phyloP scores from a whole-genome alignment of 208 protist genomes.

The Tritrichomonas foetus region DNA sequence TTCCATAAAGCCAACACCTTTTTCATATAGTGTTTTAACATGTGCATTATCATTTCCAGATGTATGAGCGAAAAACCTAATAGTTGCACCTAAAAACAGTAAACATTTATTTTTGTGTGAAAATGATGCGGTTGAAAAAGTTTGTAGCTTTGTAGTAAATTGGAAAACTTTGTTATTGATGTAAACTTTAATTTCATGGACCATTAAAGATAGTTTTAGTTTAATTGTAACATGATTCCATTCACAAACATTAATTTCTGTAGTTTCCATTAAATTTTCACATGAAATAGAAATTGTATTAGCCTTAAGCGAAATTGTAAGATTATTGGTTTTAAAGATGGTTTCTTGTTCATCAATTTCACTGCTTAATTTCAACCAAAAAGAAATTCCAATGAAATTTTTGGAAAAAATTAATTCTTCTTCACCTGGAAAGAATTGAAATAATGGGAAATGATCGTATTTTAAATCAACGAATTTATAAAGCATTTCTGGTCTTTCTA shows the following conservation, averaged over 20 bases:
- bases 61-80: neutral
- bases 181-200: neutral
- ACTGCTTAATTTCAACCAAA: neutral
- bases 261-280: neutral
- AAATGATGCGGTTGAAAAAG: neutral
- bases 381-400: neutral
- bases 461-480: neutral
- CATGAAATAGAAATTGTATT: neutral
- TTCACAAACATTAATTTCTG: neutral
- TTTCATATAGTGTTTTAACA: neutral
- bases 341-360: neutral
- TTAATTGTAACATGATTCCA: neutral
- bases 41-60: too few relatives aligned
- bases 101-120: neutral
- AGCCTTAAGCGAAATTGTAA: neutral
- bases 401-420: neutral
- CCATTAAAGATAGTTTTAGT: neutral
- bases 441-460: conserved; percentile 8
- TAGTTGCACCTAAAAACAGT: neutral
- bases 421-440: neutral
- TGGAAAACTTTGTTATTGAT: neutral
- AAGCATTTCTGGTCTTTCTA: neutral
- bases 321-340: neutral
- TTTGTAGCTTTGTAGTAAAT: neutral
- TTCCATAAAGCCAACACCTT: neutral